Percentiles rank a stretch among this genome's conserved stretches.
Evolutionary conservation across 768 basidiomycete species (phyloP).

Genomic region (Psilocybe sp.): DNA sequence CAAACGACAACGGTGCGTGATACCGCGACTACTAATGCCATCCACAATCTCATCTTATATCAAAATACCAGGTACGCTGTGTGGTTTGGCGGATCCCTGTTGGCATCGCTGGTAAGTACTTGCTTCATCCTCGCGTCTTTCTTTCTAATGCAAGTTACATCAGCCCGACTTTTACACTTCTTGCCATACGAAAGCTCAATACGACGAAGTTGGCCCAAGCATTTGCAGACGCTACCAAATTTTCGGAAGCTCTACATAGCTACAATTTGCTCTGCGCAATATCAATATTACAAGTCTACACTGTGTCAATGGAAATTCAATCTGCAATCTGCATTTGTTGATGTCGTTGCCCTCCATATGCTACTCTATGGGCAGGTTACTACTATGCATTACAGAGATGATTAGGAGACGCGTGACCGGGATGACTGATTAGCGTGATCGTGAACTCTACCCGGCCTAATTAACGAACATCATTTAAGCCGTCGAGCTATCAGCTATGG

Average conservation of each 20-base stretch:
- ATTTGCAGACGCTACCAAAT: slow-evolving; percentile 93
- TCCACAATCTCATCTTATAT: slow-evolving; percentile 5
- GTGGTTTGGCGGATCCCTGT: slow-evolving; percentile 95
- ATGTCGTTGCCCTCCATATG: too few species aligned
- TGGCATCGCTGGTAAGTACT: slow-evolving; percentile 81
- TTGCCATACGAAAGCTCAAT: slow-evolving; percentile 92
- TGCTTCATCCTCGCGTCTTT: background rate
- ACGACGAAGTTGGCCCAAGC: slow-evolving; percentile 89
- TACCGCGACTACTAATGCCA: slow-evolving; percentile 8
- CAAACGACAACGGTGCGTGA: slow-evolving; percentile 84
- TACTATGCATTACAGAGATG: too few species aligned
- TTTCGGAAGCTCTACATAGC: slow-evolving; percentile 82
- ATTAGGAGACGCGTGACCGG: too few species aligned
- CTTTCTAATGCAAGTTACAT: background rate
- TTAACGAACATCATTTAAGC: too few species aligned
- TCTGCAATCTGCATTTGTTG: background rate
- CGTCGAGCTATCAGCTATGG: too few species aligned
- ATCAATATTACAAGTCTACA: too few species aligned
- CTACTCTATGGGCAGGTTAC: too few species aligned
- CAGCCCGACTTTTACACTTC: slow-evolving; percentile 95
- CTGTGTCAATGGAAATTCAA: background rate
- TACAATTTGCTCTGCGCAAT: too few species aligned
- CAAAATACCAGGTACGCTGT: slow-evolving; percentile 70
- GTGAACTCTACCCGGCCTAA: too few species aligned
- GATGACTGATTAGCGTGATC: too few species aligned